These are phyloP conservation scores for Suhomyces sp. DNA, from an alignment of 805 yeast genomes.

Conservation along the genomic window DNA sequence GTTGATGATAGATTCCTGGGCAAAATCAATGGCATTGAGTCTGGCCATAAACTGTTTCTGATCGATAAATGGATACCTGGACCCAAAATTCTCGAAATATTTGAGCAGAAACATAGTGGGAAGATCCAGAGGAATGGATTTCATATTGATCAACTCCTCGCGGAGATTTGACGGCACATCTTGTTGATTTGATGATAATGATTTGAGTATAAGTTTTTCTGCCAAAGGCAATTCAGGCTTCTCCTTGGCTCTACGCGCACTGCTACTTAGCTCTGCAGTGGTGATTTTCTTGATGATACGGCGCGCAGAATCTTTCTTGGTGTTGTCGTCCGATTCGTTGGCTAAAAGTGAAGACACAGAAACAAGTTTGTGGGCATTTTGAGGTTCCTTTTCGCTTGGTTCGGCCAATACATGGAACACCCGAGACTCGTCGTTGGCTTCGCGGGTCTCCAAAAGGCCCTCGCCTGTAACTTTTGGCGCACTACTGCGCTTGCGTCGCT, in stretches of 20 bases:
- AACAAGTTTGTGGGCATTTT: constrained; percentile 16
- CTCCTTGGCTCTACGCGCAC: constrained; percentile 8
- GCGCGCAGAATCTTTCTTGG: background rate
- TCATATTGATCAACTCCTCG: constrained; percentile 38
- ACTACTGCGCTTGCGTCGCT: constrained; percentile 18
- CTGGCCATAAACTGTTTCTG: constrained; percentile 18
- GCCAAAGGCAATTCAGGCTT: constrained; percentile 1
- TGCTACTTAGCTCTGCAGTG: constrained; percentile 6
- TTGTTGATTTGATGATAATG: background rate
- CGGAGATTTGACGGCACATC: constrained; percentile 9
- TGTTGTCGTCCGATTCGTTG: constrained; percentile 8
- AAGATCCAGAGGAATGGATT: constrained; percentile 25
- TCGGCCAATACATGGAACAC: constrained; percentile 6
- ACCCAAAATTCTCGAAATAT: constrained; percentile 37
- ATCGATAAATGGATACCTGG: constrained; percentile 35
- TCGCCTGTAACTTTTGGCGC: constrained; percentile 1
- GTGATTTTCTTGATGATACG: constrained; percentile 5
- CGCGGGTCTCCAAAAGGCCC: background rate
- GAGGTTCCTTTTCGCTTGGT: background rate
- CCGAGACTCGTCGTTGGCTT: constrained; percentile 3
- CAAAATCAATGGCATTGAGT: constrained; percentile 28
- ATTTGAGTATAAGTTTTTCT: constrained; percentile 4
- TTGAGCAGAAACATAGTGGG: constrained; percentile 32
- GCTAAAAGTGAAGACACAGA: constrained; percentile 23
- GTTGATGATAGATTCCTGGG: constrained; percentile 34